Evolutionary conservation across 2,329 filamentous ascomycete species (phyloP).

Genomic region (Penicillium sp.): DNA sequence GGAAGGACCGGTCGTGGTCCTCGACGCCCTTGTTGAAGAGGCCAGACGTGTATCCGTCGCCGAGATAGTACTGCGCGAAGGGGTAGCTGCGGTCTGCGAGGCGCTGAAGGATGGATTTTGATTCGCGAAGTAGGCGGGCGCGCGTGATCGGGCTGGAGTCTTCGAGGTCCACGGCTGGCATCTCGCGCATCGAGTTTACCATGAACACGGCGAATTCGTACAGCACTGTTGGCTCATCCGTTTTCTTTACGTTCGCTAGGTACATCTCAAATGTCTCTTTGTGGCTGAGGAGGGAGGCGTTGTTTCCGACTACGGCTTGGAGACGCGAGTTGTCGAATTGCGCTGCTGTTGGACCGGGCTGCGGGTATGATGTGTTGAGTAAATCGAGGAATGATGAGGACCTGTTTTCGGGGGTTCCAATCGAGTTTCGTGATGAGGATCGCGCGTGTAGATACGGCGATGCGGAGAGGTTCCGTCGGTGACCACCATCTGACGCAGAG

Average conservation of each 20-base stretch:
- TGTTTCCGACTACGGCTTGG: constrained; percentile 75
- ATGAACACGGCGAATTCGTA: constrained; percentile 97
- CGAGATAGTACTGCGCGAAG: constrained; percentile 96
- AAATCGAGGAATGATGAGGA: constrained; percentile 62
- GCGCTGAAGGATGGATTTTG: constrained; percentile 81
- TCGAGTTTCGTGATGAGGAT: constrained; percentile 50
- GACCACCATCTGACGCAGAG: constrained; percentile 64
- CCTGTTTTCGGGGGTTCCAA: constrained; percentile 55
- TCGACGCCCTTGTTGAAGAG: constrained; percentile 93
- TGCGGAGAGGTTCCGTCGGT: constrained; percentile 58
- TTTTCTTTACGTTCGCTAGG: constrained; percentile 93
- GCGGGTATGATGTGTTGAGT: constrained; percentile 70
- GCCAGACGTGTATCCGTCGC: constrained; percentile 88
- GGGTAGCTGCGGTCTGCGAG: constrained; percentile 86
- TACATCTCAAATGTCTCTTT: constrained; percentile 98
- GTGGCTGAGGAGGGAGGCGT: constrained; percentile 84
- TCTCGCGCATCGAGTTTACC: constrained; percentile 81
- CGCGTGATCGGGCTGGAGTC: constrained; percentile 48
- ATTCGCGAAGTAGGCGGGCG: constrained; percentile 73
- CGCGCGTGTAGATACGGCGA: constrained; percentile 50
- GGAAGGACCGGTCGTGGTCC: constrained; percentile 87
- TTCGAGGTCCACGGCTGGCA: constrained; percentile 54
- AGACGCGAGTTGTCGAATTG: constrained; percentile 78
- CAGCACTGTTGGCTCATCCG: constrained; percentile 81
- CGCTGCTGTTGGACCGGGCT: constrained; percentile 64